Conservation (phyloP, 305 asterid genomes). For the Fraxinus sp. region DNA sequence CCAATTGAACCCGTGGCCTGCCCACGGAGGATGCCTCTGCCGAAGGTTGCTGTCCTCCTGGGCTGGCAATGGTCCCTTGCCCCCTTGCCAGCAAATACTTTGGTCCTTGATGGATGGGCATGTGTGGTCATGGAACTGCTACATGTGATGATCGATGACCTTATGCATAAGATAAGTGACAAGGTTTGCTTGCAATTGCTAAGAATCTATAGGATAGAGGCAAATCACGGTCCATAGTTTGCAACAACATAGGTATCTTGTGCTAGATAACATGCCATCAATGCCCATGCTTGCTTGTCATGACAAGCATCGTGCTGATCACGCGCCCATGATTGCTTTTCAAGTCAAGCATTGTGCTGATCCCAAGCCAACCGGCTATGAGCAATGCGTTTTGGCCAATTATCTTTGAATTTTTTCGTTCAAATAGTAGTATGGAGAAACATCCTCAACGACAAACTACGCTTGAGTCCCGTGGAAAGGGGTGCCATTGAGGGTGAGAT, state of each 20-base stretch:
- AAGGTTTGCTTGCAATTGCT: not conserved
- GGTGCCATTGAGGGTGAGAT: not conserved
- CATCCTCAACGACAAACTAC: not conserved
- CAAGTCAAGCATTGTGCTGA: not conserved
- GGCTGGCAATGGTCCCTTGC: not conserved
- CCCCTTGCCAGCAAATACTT: not conserved
- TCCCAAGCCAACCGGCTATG: not conserved
- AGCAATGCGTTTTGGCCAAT: not conserved
- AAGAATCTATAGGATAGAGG: not conserved
- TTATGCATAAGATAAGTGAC: not conserved
- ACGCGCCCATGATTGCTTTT: not conserved
- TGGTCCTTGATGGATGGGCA: not conserved
- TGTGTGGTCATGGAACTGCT: not conserved
- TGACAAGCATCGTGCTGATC: not conserved
- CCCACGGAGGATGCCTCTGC: not conserved
- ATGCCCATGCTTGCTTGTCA: not conserved
- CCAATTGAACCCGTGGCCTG: not conserved
- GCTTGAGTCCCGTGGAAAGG: not conserved
- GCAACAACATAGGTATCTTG: not conserved
- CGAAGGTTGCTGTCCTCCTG: not conserved
- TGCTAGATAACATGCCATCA: not conserved
- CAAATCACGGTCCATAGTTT: not conserved
- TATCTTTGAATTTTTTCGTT: not conserved
- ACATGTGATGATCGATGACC: not conserved
- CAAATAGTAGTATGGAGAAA: not conserved